Base-by-base conservation (phyloP, 177 flowering plant genomes). In the Tripterygium wilfordii region DNA sequence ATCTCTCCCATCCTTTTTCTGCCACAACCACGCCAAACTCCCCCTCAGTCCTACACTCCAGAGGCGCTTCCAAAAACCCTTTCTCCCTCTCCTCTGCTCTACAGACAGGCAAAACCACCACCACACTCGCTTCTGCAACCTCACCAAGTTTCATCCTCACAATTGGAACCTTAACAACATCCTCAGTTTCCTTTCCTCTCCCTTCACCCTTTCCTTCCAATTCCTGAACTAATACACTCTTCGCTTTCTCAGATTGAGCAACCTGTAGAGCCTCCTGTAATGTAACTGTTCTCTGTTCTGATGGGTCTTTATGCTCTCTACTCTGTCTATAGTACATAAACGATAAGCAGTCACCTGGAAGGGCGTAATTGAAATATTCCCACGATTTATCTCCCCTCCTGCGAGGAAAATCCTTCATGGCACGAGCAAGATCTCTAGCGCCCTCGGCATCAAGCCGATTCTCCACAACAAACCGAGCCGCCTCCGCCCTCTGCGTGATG, bases 81-180 rank as follows among this genome's bases (percentile, higher is more conserved):
- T 14, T 58, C 33, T 51, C 78, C 20, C 64, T 53, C 40, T 67
- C 85, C 54, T 56, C 74, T 4, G 75, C 82, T 27, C 57, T 48
- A 22, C 85, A 76, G 4, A 80, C 88, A 5, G 98, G 95, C 48
- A 90, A 53, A 2, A 87, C 72, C 38, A 54, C 78, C 26, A 87
- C 85, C 0, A 47, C 25, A 0, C 60, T 72, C 18, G 96, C 70
- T 66, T 80, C 94, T 3, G 89, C 77, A 12, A 83, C 82, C 69
- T 91, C 98, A 14, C 98, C 96, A 0, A 66, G 18, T 62, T 49
- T 60, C 82, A 91, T 15, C 53, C 98, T 71, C 65, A 90, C 96
- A 14, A 90, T 89, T 0, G 97, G 96, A 32, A 87, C 94, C 48
- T n/a, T n/a, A n/a, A n/a, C n/a, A n/a, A n/a, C n/a, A n/a, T n/a